Conservation (phyloP, 371 early-diverging fungal species). For the Furculomyces boomerangus region DNA sequence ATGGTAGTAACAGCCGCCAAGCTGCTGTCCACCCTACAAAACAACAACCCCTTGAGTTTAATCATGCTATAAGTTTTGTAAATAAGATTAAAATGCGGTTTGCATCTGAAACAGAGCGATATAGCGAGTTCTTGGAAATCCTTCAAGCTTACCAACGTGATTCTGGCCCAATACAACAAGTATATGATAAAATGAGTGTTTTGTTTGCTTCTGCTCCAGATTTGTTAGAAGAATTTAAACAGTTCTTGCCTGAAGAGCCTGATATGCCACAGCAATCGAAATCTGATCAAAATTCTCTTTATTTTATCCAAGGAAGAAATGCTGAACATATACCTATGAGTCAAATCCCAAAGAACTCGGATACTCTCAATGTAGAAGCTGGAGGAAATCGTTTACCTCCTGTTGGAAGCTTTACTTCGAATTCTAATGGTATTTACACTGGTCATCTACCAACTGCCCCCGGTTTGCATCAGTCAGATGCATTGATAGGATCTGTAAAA, state of each 20-base stretch:
- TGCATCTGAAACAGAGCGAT: constrained; percentile 67
- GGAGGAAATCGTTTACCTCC: background rate
- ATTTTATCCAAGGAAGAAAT: no score
- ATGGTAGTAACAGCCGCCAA: background rate
- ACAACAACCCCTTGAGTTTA: constrained; percentile 61
- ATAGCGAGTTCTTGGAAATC: constrained; percentile 89
- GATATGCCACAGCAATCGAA: background rate
- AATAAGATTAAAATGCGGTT: constrained; percentile 91
- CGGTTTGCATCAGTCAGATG: no score
- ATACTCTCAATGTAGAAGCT: no score
- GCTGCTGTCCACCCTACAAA: background rate
- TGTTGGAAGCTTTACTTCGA: background rate
- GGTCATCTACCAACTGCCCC: no score
- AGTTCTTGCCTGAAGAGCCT: constrained; percentile 70
- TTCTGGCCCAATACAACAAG: constrained; percentile 74
- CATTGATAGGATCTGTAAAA: no score
- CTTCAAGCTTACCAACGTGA: constrained; percentile 85
- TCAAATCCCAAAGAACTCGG: no score
- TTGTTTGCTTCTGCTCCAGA: constrained; percentile 73
- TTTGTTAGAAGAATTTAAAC: constrained; percentile 87
- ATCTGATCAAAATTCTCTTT: background rate
- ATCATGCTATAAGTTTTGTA: constrained; percentile 87
- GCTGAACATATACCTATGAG: no score
- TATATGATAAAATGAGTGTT: constrained; percentile 71
- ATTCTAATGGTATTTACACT: no score